Base-by-base conservation (phyloP, 2,329 filamentous ascomycete genomes). In the Xylariaceae sp. region DNA sequence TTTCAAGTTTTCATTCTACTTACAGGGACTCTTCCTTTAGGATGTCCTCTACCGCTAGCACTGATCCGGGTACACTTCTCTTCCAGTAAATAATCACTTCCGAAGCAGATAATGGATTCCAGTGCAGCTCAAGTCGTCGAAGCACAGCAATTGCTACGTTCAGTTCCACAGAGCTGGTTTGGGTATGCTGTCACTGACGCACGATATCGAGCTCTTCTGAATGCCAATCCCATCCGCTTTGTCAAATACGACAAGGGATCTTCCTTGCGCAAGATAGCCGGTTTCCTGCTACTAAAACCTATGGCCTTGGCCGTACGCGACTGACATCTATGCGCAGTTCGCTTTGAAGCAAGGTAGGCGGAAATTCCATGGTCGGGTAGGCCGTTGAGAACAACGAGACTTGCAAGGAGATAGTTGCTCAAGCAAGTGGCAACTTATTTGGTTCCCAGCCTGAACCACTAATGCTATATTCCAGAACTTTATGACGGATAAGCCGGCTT, bases 91-190 rank as follows among this genome's bases (percentile, higher is more conserved):
- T n/a, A n/a, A n/a, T n/a, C n/a, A n/a, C n/a, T n/a, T n/a, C n/a
- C n/a, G n/a, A n/a, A n/a, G n/a, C n/a, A n/a, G n/a, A n/a, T n/a
- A n/a, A n/a, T n/a, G n/a, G n/a, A n/a, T n/a, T n/a, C n/a, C n/a
- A n/a, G n/a, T n/a, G n/a, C n/a, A n/a, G n/a, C n/a, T n/a, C n/a
- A n/a, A n/a, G n/a, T n/a, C n/a, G n/a, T n/a, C n/a, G n/a, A n/a
- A n/a, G n/a, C n/a, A n/a, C n/a, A n/a, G n/a, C 82, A n/a, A 8
- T 4, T 53, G 21, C 48, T 57, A n/a, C 43, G 21, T n/a, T 10
- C 21, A 13, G 9, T 20, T 6, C 40, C 48, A 7, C 13, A 45
- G 27, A 42, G 23, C 4, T 58, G 57, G 51, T 55, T 58, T 24
- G 23, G 40, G 40, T 24, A 42, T n/a, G 18, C 11, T 5, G 15